Conservation (phyloP, 768 basidiomycete genomes). For the Leccinellum albellum region DNA sequence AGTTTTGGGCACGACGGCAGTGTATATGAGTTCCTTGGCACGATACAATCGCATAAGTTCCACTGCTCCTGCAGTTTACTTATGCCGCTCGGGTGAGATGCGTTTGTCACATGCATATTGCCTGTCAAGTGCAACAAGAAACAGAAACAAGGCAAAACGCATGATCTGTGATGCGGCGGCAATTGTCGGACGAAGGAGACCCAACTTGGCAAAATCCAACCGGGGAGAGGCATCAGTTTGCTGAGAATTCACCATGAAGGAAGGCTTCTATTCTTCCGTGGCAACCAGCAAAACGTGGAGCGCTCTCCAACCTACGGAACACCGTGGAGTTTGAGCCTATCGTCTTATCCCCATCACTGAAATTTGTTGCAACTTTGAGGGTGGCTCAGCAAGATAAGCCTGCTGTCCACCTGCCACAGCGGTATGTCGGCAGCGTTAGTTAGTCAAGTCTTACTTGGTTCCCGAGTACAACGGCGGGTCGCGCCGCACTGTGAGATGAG, state of each 20-base stretch:
- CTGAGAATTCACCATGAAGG: slow-evolving; percentile 24
- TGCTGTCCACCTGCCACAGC: slow-evolving; percentile 1
- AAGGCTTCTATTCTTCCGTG: slow-evolving; percentile 32
- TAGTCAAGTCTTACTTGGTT: slow-evolving; percentile 18
- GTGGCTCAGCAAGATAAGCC: neutral
- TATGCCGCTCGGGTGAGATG: slow-evolving; percentile 6
- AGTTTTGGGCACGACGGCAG: slow-evolving; percentile 10
- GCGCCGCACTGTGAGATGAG: slow-evolving; percentile 14
- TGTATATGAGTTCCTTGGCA: no score
- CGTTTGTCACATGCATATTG: slow-evolving; percentile 9
- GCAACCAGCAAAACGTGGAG: slow-evolving; percentile 29
- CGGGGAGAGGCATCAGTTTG: slow-evolving; percentile 9
- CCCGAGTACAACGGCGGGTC: slow-evolving; percentile 3
- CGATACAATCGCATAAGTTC: neutral
- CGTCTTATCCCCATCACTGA: slow-evolving; percentile 18
- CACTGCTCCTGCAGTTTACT: neutral
- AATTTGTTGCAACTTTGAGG: neutral
- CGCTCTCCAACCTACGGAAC: slow-evolving; percentile 17
- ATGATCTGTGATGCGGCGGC: slow-evolving; percentile 12
- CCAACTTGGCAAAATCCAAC: slow-evolving; percentile 11
- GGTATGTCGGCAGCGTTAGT: slow-evolving; percentile 22
- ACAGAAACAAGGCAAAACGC: neutral
- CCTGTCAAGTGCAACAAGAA: slow-evolving; percentile 8
- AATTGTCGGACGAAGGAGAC: slow-evolving; percentile 14
- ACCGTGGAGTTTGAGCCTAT: slow-evolving; percentile 23